phyloP scores from a whole-genome alignment of 2,329 filamentous ascomycete genomes.

The Hysterium pulicare region DNA sequence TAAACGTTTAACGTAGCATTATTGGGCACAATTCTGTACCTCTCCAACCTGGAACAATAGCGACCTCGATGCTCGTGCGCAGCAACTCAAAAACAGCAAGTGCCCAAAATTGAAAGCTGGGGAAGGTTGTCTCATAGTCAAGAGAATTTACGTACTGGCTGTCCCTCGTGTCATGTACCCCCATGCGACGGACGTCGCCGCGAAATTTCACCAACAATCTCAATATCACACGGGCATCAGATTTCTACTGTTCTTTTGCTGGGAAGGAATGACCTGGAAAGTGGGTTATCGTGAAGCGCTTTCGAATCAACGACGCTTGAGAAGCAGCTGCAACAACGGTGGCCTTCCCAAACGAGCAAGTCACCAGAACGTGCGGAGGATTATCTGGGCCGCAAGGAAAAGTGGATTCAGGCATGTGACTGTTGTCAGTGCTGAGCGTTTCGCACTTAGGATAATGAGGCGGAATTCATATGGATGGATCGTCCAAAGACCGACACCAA shows the following conservation, averaged over 20 bases:
- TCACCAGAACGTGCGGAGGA: constrained; percentile 24
- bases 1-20: constrained; percentile 27
- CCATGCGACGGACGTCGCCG: constrained; percentile 15
- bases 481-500: not conserved
- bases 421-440: constrained; percentile 12
- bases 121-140: constrained; percentile 16
- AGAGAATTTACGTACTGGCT: constrained; percentile 11
- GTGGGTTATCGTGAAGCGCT: constrained; percentile 5
- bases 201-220: constrained; percentile 27
- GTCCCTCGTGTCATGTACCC: constrained; percentile 19
- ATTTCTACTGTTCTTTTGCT: too few relatives aligned
- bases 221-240: not conserved
- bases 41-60: constrained; percentile 1
- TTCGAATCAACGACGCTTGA: not conserved
- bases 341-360: constrained; percentile 24
- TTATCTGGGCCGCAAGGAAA: constrained; percentile 6
- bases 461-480: not conserved
- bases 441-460: constrained; percentile 4
- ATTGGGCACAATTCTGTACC: constrained; percentile 2
- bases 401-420: constrained; percentile 21
- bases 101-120: constrained; percentile 15
- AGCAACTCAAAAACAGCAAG: constrained; percentile 3
- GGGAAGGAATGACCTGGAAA: too few relatives aligned
- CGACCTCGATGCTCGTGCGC: not conserved
- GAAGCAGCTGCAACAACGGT: not conserved